phyloP scores from a whole-genome alignment of 495 filamentous ascomycete species.

The Venustampulla echinocandica region DNA sequence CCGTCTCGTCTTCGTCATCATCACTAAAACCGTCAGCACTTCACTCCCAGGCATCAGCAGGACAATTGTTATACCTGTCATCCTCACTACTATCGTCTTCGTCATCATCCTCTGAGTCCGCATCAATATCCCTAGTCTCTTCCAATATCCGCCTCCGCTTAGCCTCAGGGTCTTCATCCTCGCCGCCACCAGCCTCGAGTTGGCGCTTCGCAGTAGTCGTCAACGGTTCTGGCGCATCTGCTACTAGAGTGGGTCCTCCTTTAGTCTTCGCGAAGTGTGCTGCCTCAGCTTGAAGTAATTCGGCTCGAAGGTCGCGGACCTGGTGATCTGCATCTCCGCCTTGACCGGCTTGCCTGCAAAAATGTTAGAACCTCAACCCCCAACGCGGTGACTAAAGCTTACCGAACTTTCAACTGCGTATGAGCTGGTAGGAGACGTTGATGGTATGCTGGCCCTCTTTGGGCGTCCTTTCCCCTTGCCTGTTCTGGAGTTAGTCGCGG shows the following conservation, averaged over 20 bases:
- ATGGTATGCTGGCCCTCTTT: conserved; percentile 89
- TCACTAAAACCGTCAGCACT: conserved; percentile 36
- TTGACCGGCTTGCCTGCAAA: conserved; percentile 68
- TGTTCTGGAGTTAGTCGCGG: conserved; percentile 25
- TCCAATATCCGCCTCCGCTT: conserved; percentile 84
- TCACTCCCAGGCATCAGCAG: background rate
- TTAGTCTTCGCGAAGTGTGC: conserved; percentile 79
- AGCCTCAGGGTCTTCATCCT: conserved; percentile 60
- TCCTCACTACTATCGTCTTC: conserved; percentile 64
- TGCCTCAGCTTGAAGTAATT: conserved; percentile 82
- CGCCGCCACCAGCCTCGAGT: conserved; percentile 41
- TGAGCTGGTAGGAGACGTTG: conserved; percentile 91
- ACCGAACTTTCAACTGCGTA: conserved; percentile 82
- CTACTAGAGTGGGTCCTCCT: conserved; percentile 40
- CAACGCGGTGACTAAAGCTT: conserved; percentile 13
- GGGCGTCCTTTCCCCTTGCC: conserved; percentile 92
- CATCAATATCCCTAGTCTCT: conserved; percentile 83
- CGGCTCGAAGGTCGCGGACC: conserved; percentile 77
- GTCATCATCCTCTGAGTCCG: conserved; percentile 64
- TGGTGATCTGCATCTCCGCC: conserved; percentile 70
- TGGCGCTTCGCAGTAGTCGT: conserved; percentile 53
- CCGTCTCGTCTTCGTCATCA: conserved; percentile 83
- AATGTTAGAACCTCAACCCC: background rate
- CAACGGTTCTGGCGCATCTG: conserved; percentile 28
- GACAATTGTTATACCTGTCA: conserved; percentile 39